Evolutionary conservation across 2,329 filamentous ascomycete species (phyloP).

Genomic region (Colletotrichum horii): DNA sequence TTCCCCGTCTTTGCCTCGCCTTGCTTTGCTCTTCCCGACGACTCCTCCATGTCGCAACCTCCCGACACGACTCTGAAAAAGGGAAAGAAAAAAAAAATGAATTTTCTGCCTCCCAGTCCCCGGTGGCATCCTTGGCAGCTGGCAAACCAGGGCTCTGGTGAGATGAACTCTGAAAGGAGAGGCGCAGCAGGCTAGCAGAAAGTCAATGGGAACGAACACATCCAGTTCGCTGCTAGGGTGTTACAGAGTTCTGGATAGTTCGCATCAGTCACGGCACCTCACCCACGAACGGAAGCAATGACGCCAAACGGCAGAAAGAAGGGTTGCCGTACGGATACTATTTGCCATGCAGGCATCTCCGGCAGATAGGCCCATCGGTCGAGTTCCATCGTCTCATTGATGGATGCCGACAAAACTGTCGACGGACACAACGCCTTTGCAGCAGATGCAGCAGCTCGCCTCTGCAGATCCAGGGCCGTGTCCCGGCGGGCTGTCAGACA

Average conservation of each 20-base stretch:
- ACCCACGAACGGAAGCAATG: neutral
- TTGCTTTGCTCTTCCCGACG: neutral
- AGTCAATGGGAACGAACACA: slow-evolving; percentile 18
- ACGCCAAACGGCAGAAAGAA: neutral
- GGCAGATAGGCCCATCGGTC: neutral
- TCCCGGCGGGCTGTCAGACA: slow-evolving; percentile 8
- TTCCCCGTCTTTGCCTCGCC: neutral
- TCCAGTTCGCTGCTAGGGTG: slow-evolving; percentile 13
- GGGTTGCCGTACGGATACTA: neutral
- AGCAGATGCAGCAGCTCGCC: neutral
- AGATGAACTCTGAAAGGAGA: slow-evolving; percentile 14
- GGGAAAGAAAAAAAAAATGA: no score
- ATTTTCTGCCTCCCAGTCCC: neutral
- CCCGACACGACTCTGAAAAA: neutral
- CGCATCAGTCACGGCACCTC: slow-evolving; percentile 9
- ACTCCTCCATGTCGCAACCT: neutral
- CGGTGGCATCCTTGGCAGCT: neutral
- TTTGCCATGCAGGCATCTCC: neutral
- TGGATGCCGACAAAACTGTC: neutral
- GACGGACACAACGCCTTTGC: neutral
- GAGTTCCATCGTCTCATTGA: neutral
- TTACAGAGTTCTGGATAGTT: slow-evolving; percentile 16
- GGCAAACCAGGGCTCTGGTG: neutral
- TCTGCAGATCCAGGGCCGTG: slow-evolving; percentile 8
- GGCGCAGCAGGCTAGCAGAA: slow-evolving; percentile 6